Percentiles rank a stretch among this genome's conserved stretches.
Conservation (phyloP, 805 yeast species). For the Kodamaea kakaduensis region DNA sequence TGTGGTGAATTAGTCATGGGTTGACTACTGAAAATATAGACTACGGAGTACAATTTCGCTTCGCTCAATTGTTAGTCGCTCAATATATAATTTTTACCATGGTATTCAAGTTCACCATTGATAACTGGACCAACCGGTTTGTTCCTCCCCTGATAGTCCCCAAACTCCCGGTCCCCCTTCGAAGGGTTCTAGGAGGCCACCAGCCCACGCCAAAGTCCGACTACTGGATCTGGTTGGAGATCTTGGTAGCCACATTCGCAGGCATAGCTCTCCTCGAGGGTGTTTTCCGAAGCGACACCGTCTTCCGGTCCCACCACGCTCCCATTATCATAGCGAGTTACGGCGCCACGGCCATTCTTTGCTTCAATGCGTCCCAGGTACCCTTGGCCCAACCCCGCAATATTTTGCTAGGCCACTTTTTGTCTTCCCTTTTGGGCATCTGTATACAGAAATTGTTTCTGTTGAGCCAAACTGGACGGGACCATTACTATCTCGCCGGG, state of each 20-base stretch:
- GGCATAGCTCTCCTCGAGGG: constrained; percentile 46
- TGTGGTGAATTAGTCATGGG: too few species aligned
- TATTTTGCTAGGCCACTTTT: constrained; percentile 52
- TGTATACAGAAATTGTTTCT: constrained; percentile 52
- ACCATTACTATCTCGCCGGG: constrained; percentile 54
- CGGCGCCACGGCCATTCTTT: constrained; percentile 61
- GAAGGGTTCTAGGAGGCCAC: constrained; percentile 40
- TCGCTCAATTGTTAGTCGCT: too few species aligned
- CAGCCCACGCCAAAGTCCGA: constrained; percentile 29
- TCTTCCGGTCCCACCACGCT: constrained; percentile 36
- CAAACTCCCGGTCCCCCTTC: constrained; percentile 31
- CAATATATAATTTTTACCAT: constrained; percentile 11
- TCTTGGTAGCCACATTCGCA: constrained; percentile 42
- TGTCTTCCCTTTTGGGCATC: constrained; percentile 51
- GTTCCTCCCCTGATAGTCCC: constrained; percentile 19
- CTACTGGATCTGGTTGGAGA: constrained; percentile 44
- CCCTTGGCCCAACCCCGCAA: constrained; percentile 68
- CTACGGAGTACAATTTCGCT: too few species aligned
- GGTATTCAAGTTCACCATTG: constrained; percentile 40
- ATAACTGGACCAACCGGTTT: constrained; percentile 25
- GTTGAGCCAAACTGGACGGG: constrained; percentile 38
- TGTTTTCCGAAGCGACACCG: constrained; percentile 38
- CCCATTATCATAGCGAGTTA: constrained; percentile 52
- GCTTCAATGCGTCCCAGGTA: constrained; percentile 50
- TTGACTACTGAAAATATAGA: too few species aligned